Conservation (phyloP, 305 asterid genomes). For the Solanum hybrid region DNA sequence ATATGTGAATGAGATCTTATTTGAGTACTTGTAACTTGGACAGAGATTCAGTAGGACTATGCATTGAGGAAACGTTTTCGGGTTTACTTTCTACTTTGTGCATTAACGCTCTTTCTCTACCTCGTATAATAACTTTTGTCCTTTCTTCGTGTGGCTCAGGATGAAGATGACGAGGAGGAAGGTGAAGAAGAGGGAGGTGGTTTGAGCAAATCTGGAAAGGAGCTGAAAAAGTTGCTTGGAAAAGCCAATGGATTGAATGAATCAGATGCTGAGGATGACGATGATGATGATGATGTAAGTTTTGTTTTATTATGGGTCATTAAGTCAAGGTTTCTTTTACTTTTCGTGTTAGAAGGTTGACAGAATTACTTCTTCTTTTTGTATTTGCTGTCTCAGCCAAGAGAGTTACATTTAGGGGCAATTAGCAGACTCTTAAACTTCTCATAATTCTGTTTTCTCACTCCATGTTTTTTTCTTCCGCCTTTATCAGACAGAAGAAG, state of each 20-base stretch:
- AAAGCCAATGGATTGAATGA: slow-evolving; percentile 79
- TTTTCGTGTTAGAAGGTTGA: neutral
- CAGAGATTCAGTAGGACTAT: neutral
- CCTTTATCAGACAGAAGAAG: slow-evolving; percentile 61
- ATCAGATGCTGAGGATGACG: slow-evolving; percentile 85
- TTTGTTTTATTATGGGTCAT: neutral
- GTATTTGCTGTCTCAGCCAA: neutral
- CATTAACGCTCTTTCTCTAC: slow-evolving; percentile 1
- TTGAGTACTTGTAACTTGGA: neutral
- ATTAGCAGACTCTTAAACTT: neutral
- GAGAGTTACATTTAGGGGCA: neutral
- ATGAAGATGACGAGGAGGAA: slow-evolving; percentile 89
- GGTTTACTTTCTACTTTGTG: neutral
- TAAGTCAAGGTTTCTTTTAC: slow-evolving; percentile 13
- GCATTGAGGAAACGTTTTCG: neutral
- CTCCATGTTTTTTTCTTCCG: slow-evolving; percentile 1
- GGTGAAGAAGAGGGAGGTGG: slow-evolving; percentile 71
- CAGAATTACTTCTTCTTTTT: neutral
- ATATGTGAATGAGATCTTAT: neutral
- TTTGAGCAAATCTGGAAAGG: slow-evolving; percentile 93
- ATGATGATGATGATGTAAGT: slow-evolving; percentile 66
- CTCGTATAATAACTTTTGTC: neutral
- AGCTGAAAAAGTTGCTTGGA: slow-evolving; percentile 89
- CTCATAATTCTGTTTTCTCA: neutral
- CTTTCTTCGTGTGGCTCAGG: slow-evolving; percentile 35